phyloP scores from a whole-genome alignment of 768 basidiomycete genomes.

The Dentipellis sp. region DNA sequence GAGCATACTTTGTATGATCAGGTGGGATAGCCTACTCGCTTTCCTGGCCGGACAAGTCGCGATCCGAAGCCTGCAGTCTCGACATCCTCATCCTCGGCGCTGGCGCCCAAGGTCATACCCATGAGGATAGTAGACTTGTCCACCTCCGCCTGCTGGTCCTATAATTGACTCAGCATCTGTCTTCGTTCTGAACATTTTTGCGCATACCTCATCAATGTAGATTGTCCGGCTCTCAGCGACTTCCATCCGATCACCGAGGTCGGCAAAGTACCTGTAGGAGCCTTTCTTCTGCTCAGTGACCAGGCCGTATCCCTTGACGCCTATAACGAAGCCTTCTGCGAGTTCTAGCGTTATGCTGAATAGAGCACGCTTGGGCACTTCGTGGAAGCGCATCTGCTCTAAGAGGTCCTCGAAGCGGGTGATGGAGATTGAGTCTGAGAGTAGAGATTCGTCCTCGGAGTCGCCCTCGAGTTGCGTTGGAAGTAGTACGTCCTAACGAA shows the following conservation, averaged over 20 bases:
- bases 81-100: conserved; percentile 24
- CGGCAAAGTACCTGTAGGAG: conserved; percentile 72
- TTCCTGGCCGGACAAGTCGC: conserved; percentile 37
- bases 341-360: conserved; percentile 80
- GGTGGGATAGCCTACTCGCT: conserved; percentile 33
- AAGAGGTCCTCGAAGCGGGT: conserved; percentile 72
- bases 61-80: conserved; percentile 25
- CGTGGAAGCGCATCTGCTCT: conserved; percentile 71
- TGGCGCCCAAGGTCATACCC: conserved; percentile 32
- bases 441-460: conserved; percentile 40
- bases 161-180: not conserved
- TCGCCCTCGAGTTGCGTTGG: conserved; percentile 42
- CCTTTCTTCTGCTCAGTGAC: conserved; percentile 87
- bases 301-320: conserved; percentile 85
- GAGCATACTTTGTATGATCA: not conserved
- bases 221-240: conserved; percentile 61
- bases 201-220: conserved; percentile 67
- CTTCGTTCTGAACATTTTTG: not conserved
- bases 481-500: conserved; percentile 47
- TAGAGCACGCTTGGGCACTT: conserved; percentile 73
- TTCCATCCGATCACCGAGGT: conserved; percentile 69
- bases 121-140: conserved; percentile 27
- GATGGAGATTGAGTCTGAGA: conserved; percentile 67
- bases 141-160: conserved; percentile 28
- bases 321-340: conserved; percentile 64